Base-by-base conservation (phyloP, 257 asterid genomes). In the Pogostemon cablin region DNA sequence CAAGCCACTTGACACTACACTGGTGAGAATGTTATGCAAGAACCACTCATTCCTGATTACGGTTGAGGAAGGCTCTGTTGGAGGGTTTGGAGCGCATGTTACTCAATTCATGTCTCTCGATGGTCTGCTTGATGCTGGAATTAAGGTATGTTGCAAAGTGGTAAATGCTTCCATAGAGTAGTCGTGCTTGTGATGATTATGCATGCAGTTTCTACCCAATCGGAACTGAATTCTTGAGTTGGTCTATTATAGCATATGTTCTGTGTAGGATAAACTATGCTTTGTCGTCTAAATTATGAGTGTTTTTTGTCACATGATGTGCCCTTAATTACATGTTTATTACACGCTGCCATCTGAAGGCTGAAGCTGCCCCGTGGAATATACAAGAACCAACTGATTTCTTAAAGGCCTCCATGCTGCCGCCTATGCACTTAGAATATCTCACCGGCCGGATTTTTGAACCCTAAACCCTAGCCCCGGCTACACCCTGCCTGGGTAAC, bases 41-140 rank as follows among this genome's bases (percentile, higher is more conserved):
- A 84, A 87, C 72, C 98, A 92, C 63, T 20, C 69, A 2, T 86
- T 81, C 76, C 78, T 89, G 59, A 78, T 92, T 9, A 92, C 98
- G 0, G 96, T 92, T 4, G 96, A 92, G 83, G 96, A 92, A 74
- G 96, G 98, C 43, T 82, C 96, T 1, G 67, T 92, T 3, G 96
- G 96, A 78, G 98, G 98, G 25, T 92, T 92, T 65, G 93, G 96
- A 35, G 85, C 95, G 10, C 98, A 88, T 42, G 93, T 92, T 58
- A 93, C 96, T 49, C 92, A 88, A 70, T 92, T 92, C 77, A 67
- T 92, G 10, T 76, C 96, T 42, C 93, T 92, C 3, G 92, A 89
- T 52, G 98, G 96, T 46, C 87, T 78, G 78, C 91, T 92, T 46
- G 98, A 92, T 69, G 90, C 87, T 3, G 90, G 95, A 72, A 67